These are phyloP conservation scores for Globisporangium okanoganense DNA, from an alignment of 352 stramenopile genomes.

Conservation along the genomic window DNA sequence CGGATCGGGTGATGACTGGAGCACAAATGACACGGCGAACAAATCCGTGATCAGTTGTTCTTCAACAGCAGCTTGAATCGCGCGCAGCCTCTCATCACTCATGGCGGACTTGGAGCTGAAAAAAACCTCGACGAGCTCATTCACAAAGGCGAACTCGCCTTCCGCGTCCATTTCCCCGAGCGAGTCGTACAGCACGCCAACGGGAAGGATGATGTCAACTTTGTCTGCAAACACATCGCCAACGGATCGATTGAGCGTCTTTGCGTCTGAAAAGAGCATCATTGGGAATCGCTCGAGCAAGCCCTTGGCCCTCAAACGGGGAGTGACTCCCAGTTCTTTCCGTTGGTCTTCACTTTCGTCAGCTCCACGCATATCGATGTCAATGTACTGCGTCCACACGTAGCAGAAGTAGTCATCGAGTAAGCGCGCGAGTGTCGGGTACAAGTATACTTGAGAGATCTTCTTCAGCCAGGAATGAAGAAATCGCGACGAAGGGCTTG, in stretches of 20 bases:
- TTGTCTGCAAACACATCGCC: conserved; percentile 23
- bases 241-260: background rate
- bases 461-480: conserved; percentile 41
- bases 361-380: conserved; percentile 3
- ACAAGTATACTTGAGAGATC: conserved; percentile 47
- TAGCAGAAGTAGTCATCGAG: conserved; percentile 65
- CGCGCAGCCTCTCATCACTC: background rate
- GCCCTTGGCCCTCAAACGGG: conserved; percentile 17
- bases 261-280: conserved; percentile 7
- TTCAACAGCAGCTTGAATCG: conserved; percentile 21
- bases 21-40: conserved; percentile 66
- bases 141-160: conserved; percentile 31
- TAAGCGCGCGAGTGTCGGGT: conserved; percentile 33
- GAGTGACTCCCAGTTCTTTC: background rate
- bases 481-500: conserved; percentile 24
- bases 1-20: conserved; percentile 20
- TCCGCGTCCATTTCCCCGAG: conserved; percentile 13
- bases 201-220: conserved; percentile 46
- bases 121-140: conserved; percentile 21
- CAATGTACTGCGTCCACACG: conserved; percentile 40
- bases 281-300: conserved; percentile 39
- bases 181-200: conserved; percentile 40
- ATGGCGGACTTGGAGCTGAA: background rate
- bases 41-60: conserved; percentile 69
- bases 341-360: conserved; percentile 17